These are phyloP conservation scores for Paxillus ammoniavirescens DNA, from an alignment of 768 basidiomycete genomes.

Conservation along the genomic window DNA sequence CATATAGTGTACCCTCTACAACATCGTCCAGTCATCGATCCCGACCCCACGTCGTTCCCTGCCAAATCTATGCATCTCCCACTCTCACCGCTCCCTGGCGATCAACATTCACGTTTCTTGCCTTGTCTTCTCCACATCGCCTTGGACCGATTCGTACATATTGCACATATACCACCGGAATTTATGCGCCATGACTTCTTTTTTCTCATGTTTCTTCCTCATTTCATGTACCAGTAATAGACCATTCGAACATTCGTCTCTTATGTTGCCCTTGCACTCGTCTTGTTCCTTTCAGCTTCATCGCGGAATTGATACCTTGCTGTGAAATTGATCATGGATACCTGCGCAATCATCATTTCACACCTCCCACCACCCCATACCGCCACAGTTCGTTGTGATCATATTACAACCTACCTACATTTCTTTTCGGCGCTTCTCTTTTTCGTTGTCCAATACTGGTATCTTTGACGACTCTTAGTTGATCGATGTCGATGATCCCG, in stretches of 20 bases:
- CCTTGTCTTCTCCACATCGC: not conserved
- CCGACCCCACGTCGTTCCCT: not conserved
- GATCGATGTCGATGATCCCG: no score
- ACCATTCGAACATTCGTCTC: not conserved
- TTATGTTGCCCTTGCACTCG: not conserved
- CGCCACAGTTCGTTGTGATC: not conserved
- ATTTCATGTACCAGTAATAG: not conserved
- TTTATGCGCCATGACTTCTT: not conserved
- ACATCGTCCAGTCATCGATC: no score
- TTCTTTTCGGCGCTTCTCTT: not conserved
- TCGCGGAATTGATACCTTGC: not conserved
- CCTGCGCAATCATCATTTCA: no score
- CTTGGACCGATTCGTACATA: not conserved
- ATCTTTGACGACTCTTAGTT: not conserved
- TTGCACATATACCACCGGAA: conserved; percentile 1
- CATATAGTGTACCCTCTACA: no score
- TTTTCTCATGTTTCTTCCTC: not conserved
- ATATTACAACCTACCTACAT: not conserved
- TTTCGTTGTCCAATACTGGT: not conserved
- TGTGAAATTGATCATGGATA: not conserved
- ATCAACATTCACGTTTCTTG: not conserved
- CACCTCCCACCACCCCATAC: not conserved
- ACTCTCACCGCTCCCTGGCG: not conserved
- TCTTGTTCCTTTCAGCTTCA: not conserved
- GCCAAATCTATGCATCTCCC: not conserved